phyloP scores from a whole-genome alignment of 345 rosid genomes.

The Clausena lansium region DNA sequence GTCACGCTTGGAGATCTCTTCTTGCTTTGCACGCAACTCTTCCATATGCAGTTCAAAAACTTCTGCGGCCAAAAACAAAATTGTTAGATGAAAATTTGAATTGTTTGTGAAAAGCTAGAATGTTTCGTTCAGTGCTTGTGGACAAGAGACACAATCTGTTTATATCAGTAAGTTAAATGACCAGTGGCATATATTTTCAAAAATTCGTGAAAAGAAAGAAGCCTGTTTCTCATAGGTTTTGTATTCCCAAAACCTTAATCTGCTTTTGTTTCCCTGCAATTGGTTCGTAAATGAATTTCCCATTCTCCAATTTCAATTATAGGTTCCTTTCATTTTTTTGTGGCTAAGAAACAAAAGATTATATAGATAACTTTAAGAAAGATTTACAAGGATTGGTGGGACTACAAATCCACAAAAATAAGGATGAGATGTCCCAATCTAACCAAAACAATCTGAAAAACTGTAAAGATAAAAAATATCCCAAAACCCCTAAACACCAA shows the following conservation, averaged over 20 bases:
- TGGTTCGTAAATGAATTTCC: not conserved
- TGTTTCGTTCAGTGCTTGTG: not conserved
- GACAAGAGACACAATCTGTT: not conserved
- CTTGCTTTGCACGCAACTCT: slow-evolving; percentile 87
- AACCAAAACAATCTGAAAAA: no score
- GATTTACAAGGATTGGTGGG: no score
- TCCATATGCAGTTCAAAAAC: slow-evolving; percentile 91
- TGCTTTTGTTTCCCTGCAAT: not conserved
- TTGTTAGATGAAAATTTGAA: not conserved
- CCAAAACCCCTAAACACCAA: no score
- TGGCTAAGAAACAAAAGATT: no score
- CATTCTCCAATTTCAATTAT: not conserved
- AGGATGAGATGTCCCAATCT: no score
- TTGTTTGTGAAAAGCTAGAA: not conserved
- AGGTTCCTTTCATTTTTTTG: not conserved
- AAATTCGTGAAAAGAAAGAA: not conserved
- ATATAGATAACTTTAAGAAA: no score
- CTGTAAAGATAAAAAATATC: no score
- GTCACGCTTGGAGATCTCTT: slow-evolving; percentile 77
- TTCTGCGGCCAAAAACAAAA: slow-evolving; percentile 46
- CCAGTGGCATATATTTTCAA: not conserved
- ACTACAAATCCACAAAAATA: no score
- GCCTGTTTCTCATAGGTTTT: not conserved
- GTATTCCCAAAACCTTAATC: not conserved
- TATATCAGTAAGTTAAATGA: not conserved